phyloP scores from a whole-genome alignment of 1,284 basidiomycete genomes.

The Ceratobasidium sp. region DNA sequence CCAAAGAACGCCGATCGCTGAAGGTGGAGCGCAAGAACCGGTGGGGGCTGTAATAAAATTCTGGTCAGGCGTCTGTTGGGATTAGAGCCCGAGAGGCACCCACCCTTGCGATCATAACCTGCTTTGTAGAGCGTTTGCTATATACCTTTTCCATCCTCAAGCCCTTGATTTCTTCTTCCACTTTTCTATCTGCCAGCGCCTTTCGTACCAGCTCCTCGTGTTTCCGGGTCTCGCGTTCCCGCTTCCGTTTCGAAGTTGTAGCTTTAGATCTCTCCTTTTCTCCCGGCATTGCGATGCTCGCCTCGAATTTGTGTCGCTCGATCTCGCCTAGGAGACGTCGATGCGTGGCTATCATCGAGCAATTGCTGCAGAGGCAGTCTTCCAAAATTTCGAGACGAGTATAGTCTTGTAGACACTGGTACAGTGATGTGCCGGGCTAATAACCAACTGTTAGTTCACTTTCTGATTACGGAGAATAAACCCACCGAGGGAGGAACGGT shows the following conservation, averaged over 20 bases:
- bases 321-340: constrained; percentile 68
- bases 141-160: constrained; percentile 78
- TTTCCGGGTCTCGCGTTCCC: constrained; percentile 73
- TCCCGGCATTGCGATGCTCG: constrained; percentile 58
- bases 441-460: neutral
- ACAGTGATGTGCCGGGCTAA: constrained; percentile 60
- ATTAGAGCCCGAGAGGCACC: constrained; percentile 52
- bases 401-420: constrained; percentile 82
- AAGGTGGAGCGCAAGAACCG: constrained; percentile 84
- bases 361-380: constrained; percentile 87
- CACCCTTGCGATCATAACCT: constrained; percentile 86
- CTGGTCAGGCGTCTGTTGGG: constrained; percentile 32
- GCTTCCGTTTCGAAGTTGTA: constrained; percentile 73
- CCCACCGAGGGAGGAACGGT: constrained; percentile 70
- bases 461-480: constrained; percentile 40
- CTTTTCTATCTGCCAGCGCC: constrained; percentile 76
- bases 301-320: constrained; percentile 58
- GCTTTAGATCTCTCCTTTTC: constrained; percentile 54
- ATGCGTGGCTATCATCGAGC: constrained; percentile 78
- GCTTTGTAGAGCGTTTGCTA: constrained; percentile 82
- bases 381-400: constrained; percentile 82
- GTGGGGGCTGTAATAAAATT: constrained; percentile 69
- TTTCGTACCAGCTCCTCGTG: constrained; percentile 68
- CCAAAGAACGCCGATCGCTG: constrained; percentile 86
- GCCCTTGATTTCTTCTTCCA: constrained; percentile 82